phyloP scores from a whole-genome alignment of 768 basidiomycete species.

The Chalciporus pseudorubinellus region DNA sequence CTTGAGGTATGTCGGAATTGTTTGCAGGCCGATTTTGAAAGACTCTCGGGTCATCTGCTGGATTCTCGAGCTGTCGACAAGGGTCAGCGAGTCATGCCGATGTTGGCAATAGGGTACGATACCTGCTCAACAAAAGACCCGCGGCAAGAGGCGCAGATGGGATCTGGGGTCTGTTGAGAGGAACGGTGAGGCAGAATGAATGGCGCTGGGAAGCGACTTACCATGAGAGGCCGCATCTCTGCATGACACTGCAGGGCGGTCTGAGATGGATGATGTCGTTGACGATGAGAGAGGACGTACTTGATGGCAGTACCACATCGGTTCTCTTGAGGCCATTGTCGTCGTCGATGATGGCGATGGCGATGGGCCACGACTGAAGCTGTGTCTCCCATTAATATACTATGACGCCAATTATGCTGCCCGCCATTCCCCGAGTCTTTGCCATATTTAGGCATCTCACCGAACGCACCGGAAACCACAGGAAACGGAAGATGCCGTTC shows the following conservation, averaged over 20 bases:
- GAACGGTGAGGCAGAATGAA: slow-evolving; percentile 3
- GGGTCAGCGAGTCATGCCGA: slow-evolving; percentile 1
- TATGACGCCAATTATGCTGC: too few relatives aligned
- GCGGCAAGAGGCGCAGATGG: slow-evolving; percentile 79
- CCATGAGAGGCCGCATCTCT: slow-evolving; percentile 88
- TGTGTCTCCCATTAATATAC: not conserved
- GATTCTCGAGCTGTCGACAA: slow-evolving; percentile 63
- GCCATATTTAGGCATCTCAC: not conserved
- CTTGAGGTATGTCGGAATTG: slow-evolving; percentile 24
- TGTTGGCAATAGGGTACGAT: slow-evolving; percentile 4
- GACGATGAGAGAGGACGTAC: slow-evolving; percentile 32
- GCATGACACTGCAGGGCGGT: slow-evolving; percentile 62
- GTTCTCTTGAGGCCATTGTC: slow-evolving; percentile 68
- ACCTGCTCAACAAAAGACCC: slow-evolving; percentile 85
- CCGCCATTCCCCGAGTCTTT: not conserved
- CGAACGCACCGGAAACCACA: not conserved
- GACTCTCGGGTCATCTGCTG: slow-evolving; percentile 70
- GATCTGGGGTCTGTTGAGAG: slow-evolving; percentile 63
- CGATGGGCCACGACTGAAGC: slow-evolving; percentile 9
- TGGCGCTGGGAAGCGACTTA: slow-evolving; percentile 31
- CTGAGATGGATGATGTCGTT: slow-evolving; percentile 8
- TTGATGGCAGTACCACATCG: slow-evolving; percentile 79
- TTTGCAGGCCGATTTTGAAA: slow-evolving; percentile 45
- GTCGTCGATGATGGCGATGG: slow-evolving; percentile 8
- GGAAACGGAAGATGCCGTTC: too few relatives aligned